Conservation (phyloP, 306 rosid species). For the Adenanthera pavonina region DNA sequence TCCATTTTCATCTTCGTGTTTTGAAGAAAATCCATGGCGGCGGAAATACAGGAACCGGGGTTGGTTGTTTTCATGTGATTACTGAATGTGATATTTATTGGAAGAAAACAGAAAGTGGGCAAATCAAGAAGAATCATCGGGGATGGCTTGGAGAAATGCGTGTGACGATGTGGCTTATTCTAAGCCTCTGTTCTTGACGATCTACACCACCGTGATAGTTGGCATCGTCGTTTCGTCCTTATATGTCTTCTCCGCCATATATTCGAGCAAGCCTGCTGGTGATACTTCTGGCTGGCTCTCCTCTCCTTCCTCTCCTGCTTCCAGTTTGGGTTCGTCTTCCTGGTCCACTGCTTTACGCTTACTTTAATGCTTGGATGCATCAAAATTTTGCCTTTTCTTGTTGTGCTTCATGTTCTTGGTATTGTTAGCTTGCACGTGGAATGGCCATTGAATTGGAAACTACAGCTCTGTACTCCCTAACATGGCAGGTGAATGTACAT, state of each 20-base stretch:
- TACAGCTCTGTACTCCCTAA: neutral
- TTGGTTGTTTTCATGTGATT: neutral
- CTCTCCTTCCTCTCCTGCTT: conserved; percentile 28
- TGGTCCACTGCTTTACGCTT: conserved; percentile 6
- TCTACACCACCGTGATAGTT: conserved; percentile 62
- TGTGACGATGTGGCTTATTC: conserved; percentile 62
- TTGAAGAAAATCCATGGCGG: neutral
- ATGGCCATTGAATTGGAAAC: conserved; percentile 33
- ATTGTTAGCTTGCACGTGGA: conserved; percentile 22
- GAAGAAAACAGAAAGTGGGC: neutral
- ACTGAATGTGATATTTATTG: neutral
- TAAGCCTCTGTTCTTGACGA: conserved; percentile 71
- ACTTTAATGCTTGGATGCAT: neutral
- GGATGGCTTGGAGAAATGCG: conserved; percentile 49
- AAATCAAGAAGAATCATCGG: neutral
- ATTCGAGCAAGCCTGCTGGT: conserved; percentile 53
- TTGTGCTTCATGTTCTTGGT: neutral
- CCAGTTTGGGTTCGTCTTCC: conserved; percentile 49
- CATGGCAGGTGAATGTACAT: neutral
- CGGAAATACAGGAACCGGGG: neutral
- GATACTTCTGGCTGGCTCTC: conserved; percentile 39
- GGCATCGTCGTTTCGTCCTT: conserved; percentile 72
- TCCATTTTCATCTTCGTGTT: neutral
- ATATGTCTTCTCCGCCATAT: conserved; percentile 75
- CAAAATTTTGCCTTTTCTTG: conserved; percentile 28